Conservation (phyloP, 164 flowering plant species). For the Protea cynaroides region DNA sequence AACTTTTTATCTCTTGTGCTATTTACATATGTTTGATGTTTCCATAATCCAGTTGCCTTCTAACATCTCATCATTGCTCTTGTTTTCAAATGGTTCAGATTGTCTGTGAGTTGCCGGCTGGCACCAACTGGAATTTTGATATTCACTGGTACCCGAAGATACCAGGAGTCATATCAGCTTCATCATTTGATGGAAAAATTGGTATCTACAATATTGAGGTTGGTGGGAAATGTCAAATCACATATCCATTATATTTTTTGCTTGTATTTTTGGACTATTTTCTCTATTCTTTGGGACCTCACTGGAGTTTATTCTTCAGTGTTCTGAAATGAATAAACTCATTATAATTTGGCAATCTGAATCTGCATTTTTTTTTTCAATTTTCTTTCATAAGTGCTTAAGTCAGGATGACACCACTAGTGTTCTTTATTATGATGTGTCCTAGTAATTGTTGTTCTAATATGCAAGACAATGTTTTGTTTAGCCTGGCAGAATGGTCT, state of each 20-base stretch:
- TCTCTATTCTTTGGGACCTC: background rate
- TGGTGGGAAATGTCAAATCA: background rate
- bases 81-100: conserved; percentile 40
- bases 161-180: conserved; percentile 94
- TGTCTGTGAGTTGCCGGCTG: conserved; percentile 80
- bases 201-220: conserved; percentile 97
- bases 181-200: conserved; percentile 97
- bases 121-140: conserved; percentile 93
- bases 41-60: background rate
- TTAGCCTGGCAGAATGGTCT: background rate
- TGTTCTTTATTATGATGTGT: background rate
- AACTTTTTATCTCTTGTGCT: background rate
- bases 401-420: background rate
- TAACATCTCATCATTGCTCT: conserved; percentile 8
- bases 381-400: background rate
- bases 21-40: background rate
- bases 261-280: background rate
- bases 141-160: conserved; percentile 94
- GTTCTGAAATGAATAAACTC: background rate
- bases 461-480: background rate
- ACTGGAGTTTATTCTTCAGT: background rate
- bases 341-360: background rate
- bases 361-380: background rate
- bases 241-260: background rate
- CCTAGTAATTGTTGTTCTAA: background rate